Conservation (phyloP, 495 filamentous ascomycete genomes). For the Copromyces sp. region DNA sequence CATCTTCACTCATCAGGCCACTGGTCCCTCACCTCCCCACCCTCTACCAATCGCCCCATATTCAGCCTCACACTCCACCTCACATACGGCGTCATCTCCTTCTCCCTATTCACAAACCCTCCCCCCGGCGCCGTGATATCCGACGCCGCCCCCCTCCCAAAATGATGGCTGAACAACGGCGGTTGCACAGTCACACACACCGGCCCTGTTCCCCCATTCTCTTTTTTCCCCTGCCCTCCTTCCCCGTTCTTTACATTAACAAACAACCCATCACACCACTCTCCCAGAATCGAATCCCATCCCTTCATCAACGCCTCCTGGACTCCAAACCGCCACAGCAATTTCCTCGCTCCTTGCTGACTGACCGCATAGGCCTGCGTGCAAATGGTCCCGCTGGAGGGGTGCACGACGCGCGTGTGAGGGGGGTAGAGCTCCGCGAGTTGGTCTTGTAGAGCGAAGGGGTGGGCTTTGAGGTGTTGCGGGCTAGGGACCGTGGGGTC, state of each 20-base stretch:
- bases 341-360: conserved; percentile 32
- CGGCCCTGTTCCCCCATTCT: conserved; percentile 4
- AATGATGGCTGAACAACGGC: conserved; percentile 38
- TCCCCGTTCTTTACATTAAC: not conserved
- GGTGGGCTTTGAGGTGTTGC: conserved; percentile 32
- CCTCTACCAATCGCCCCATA: conserved; percentile 25
- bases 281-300: conserved; percentile 37
- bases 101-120: conserved; percentile 29
- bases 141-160: conserved; percentile 27
- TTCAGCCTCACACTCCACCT: conserved; percentile 34
- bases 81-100: conserved; percentile 36
- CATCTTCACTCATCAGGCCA: conserved; percentile 28
- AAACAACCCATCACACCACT: conserved; percentile 33
- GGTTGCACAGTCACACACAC: conserved; percentile 37
- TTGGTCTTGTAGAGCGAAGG: conserved; percentile 32
- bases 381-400: conserved; percentile 29
- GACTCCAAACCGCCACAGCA: conserved; percentile 30
- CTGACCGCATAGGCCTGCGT: conserved; percentile 40
- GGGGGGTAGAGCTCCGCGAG: conserved; percentile 28
- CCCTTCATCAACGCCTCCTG: conserved; percentile 23
- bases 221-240: not conserved
- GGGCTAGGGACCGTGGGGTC: conserved; percentile 32
- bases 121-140: conserved; percentile 36
- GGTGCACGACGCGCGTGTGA: conserved; percentile 36
- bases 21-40: conserved; percentile 28